Evolutionary conservation across 2,329 filamentous ascomycete species (phyloP), one percentile per base, ranked within the genome.

Genomic region (Hypomyces perniciosus): DNA sequence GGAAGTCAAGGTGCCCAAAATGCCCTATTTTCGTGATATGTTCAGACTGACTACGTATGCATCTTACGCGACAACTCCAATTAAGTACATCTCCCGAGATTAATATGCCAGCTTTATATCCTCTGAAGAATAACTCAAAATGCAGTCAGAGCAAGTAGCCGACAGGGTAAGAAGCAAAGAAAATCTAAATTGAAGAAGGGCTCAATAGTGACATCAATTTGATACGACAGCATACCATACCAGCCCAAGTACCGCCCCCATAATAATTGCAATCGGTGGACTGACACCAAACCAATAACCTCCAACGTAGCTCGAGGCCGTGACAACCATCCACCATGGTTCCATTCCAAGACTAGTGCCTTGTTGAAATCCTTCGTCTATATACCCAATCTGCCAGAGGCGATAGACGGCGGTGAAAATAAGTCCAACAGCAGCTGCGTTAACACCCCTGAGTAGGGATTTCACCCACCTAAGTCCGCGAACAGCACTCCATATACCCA

Each of bases 351-450:
- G 60, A 56, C 76, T 81, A 43, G 69, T 73, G 0, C 81, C 81
- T 2, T 61, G 60, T 50, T 70, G 67, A 13, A 71, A 73, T 0
- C 68, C 67, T 26, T 75, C 66, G 9, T 77, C 78, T 5, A 85
- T 64, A 53, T 75, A 83, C 0, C 82, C 82, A 57, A 84, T 77
- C 64, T 82, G 72, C 78, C 79, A 84, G 6, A 85, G 64, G 2
- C 80, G 68, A 54, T 85, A 85, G 1, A 85, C 80, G 0, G 81
- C 82, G 0, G 81, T 84, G 48, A 81, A 85, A 1, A 85, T 78
- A 34, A 85, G 57, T 0, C 81, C 81, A 0, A 84, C 78, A 0
- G 82, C 82, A 0, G 71, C 72, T 0, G 81, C 79, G 59, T 84
- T 85, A 5, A 84, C 64, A 0, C 82, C 81, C 9, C 80, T 61